Conservation (phyloP, 1,139 yeast species). For the Wickerhamomyces sp. region DNA sequence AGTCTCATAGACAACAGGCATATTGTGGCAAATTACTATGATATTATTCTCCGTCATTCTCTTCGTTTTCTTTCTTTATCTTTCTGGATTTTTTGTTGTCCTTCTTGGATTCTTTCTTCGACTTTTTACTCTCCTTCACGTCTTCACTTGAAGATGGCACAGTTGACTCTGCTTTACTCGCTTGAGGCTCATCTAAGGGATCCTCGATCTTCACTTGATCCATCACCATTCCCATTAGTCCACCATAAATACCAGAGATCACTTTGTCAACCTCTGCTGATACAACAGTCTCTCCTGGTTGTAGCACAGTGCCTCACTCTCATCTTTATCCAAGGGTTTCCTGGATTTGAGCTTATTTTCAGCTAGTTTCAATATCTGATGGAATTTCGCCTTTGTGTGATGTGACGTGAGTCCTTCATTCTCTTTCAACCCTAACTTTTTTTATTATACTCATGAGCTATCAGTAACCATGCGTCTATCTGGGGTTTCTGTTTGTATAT, state of each 20-base stretch:
- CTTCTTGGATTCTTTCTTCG: constrained; percentile 3
- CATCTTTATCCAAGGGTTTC: neutral
- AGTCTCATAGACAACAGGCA: too few species aligned
- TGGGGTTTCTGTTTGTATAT: constrained; percentile 2
- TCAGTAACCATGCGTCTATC: constrained; percentile 1
- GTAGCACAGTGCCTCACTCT: constrained; percentile 1
- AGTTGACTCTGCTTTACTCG: constrained; percentile 2
- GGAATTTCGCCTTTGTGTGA: constrained; percentile 5
- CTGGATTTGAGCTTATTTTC: neutral
- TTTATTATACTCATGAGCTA: constrained; percentile 1
- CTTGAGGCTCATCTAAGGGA: constrained; percentile 7
- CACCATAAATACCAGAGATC: too few species aligned
- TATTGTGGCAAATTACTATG: too few species aligned
- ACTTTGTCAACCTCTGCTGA: too few species aligned
- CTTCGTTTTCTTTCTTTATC: too few species aligned
- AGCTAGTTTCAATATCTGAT: constrained; percentile 3
- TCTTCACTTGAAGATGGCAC: too few species aligned
- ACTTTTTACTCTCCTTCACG: too few species aligned
- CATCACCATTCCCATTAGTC: too few species aligned
- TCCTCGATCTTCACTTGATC: constrained; percentile 17
- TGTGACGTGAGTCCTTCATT: constrained; percentile 5
- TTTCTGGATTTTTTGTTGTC: neutral
- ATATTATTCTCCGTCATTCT: too few species aligned
- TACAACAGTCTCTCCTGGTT: neutral
- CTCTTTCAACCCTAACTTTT: neutral